Evolutionary conservation across 768 basidiomycete genomes (phyloP).

Genomic region (Leccinum imitatum): DNA sequence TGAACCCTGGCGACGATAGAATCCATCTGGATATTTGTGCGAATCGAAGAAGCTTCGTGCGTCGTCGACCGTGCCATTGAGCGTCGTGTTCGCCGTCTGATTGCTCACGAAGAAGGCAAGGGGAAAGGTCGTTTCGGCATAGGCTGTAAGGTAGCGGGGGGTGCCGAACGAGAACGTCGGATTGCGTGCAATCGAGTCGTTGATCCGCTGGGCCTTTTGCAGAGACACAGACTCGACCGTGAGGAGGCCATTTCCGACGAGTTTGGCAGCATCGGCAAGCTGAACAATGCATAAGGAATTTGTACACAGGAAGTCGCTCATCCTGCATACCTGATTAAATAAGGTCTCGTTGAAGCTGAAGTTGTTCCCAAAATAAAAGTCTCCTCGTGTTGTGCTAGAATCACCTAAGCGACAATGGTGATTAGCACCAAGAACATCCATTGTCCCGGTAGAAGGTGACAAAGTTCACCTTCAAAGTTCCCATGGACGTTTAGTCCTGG

Average conservation of each 20-base stretch:
- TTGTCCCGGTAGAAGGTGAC: background rate
- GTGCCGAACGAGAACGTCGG: slow-evolving; percentile 23
- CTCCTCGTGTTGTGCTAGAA: slow-evolving; percentile 25
- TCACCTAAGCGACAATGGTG: slow-evolving; percentile 13
- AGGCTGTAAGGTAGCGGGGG: slow-evolving; percentile 21
- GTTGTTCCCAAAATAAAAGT: slow-evolving; percentile 29
- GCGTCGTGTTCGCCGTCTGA: slow-evolving; percentile 20
- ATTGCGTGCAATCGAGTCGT: slow-evolving; percentile 27
- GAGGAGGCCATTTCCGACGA: slow-evolving; percentile 18
- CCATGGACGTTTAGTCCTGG: slow-evolving; percentile 26
- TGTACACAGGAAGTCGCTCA: background rate
- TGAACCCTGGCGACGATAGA: slow-evolving; percentile 18
- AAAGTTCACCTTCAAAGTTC: slow-evolving; percentile 22
- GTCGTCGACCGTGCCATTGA: slow-evolving; percentile 11
- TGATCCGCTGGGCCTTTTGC: slow-evolving; percentile 24
- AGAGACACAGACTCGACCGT: slow-evolving; percentile 23
- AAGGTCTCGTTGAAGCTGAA: slow-evolving; percentile 27
- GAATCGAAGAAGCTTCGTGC: slow-evolving; percentile 21
- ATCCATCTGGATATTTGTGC: slow-evolving; percentile 21
- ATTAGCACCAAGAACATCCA: background rate
- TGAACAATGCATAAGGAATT: slow-evolving; percentile 2
- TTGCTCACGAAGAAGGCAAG: slow-evolving; percentile 26
- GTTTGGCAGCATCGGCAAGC: slow-evolving; percentile 19
- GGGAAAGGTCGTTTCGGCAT: slow-evolving; percentile 23
- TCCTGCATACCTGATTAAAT: slow-evolving; percentile 18